Conservation (phyloP, 176 grass and related monocot genomes). For the Phyllostachys edulis region DNA sequence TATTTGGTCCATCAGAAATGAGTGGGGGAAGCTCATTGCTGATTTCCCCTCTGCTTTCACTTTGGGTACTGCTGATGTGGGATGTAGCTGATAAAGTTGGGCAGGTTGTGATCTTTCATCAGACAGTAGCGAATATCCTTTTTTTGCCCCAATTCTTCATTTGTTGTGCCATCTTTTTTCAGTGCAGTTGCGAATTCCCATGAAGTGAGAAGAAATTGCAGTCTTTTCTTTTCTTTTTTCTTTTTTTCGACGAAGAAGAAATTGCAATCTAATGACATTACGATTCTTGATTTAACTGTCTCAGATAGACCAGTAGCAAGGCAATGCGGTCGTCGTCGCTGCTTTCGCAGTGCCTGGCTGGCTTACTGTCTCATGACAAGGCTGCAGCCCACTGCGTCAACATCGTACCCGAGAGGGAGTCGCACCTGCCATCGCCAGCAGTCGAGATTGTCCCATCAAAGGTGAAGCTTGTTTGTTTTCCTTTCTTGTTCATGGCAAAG, state of each 20-base stretch:
- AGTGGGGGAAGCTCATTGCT: background rate
- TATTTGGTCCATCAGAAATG: background rate
- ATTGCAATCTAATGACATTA: background rate
- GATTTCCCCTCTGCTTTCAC: background rate
- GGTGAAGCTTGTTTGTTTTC: slow-evolving; percentile 11
- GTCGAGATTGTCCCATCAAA: slow-evolving; percentile 66
- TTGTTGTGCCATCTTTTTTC: background rate
- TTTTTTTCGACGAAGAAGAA: too few species aligned
- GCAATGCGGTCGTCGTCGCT: slow-evolving; percentile 53
- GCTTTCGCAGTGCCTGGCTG: slow-evolving; percentile 57
- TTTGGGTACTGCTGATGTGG: background rate
- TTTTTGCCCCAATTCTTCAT: background rate
- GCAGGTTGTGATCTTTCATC: background rate
- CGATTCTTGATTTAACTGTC: background rate
- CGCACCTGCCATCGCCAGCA: slow-evolving; percentile 50
- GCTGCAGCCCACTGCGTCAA: slow-evolving; percentile 39
- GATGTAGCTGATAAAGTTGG: background rate
- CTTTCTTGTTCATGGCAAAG: background rate
- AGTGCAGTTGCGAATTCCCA: background rate
- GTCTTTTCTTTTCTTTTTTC: background rate
- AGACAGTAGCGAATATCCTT: background rate
- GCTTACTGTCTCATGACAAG: slow-evolving; percentile 54
- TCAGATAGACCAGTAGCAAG: slow-evolving; percentile 22
- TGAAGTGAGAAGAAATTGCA: background rate
- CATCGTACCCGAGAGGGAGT: slow-evolving; percentile 53